A percentile compares a stretch with the other conserved stretches of the same genome.
These are phyloP conservation scores for Cercospora janseana DNA, from an alignment of 2,329 filamentous ascomycete genomes.

Conservation along the genomic window DNA sequence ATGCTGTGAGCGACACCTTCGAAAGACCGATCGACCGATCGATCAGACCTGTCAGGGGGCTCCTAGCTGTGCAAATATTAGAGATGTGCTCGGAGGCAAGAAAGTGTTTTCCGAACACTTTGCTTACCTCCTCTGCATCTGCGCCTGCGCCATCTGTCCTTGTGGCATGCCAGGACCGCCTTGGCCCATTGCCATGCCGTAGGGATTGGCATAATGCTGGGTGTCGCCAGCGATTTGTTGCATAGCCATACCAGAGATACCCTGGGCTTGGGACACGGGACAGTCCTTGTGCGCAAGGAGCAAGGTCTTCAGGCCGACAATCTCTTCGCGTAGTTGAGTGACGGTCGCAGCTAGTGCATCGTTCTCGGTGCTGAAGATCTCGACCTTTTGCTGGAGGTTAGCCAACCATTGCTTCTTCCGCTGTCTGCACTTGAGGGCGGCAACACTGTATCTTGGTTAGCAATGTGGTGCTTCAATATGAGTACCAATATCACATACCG, in stretches of 20 bases:
- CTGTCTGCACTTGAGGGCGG: constrained; percentile 93
- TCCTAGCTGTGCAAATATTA: constrained; percentile 22
- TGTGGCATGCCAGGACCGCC: constrained; percentile 35
- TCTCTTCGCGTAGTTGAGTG: constrained; percentile 80
- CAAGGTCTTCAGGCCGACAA: constrained; percentile 90
- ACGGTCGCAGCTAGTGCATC: constrained; percentile 83
- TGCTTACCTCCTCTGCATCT: constrained; percentile 40
- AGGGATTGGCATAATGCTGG: constrained; percentile 46
- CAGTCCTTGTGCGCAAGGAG: constrained; percentile 95
- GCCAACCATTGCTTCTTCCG: constrained; percentile 98
- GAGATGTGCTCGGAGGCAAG: constrained; percentile 10
- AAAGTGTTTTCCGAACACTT: constrained; percentile 14
- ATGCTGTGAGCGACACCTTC: constrained; percentile 11
- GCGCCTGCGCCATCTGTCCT: constrained; percentile 34
- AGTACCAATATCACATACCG: constrained; percentile 59
- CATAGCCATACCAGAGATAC: constrained; percentile 56
- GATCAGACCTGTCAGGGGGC: constrained; percentile 11
- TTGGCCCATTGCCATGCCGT: constrained; percentile 47
- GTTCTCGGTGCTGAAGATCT: constrained; percentile 88
- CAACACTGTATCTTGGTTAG: constrained; percentile 63
- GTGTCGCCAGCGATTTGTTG: constrained; percentile 50
- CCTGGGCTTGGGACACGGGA: constrained; percentile 84
- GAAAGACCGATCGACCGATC: constrained; percentile 8
- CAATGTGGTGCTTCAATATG: not conserved
- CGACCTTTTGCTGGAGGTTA: constrained; percentile 91